These are phyloP conservation scores for Trichoderma asperellum DNA, from an alignment of 2,329 filamentous ascomycete species.

Conservation along the genomic window DNA sequence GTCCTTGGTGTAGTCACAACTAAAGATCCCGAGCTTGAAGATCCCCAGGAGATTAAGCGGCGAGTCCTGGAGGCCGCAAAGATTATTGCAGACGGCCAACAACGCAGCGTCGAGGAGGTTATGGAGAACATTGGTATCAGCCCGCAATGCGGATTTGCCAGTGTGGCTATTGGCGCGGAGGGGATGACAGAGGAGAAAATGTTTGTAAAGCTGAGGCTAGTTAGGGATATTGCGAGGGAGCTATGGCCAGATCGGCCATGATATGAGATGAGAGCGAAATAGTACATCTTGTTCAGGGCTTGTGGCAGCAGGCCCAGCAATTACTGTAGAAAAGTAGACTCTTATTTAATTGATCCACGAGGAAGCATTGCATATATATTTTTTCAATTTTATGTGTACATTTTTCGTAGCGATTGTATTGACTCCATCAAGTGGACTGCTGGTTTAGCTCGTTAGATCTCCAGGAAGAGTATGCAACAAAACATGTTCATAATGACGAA, in stretches of 20 bases:
- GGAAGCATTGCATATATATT: no score
- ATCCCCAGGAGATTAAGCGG: conserved; percentile 57
- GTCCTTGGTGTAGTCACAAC: conserved; percentile 64
- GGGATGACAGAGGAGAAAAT: conserved; percentile 68
- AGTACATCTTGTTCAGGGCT: background rate
- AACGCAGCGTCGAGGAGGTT: conserved; percentile 64
- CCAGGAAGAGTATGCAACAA: background rate
- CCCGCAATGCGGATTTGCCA: conserved; percentile 73
- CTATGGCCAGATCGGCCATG: conserved; percentile 55
- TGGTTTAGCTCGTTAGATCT: background rate
- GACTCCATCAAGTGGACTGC: background rate
- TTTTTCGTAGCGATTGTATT: background rate
- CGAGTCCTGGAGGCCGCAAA: conserved; percentile 63
- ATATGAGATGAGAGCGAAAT: background rate
- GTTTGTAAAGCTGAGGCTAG: conserved; percentile 70
- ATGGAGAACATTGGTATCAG: conserved; percentile 68
- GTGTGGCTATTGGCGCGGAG: conserved; percentile 67
- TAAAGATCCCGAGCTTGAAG: conserved; percentile 62
- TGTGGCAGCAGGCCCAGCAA: background rate
- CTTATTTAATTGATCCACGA: no score
- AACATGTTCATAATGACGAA: background rate
- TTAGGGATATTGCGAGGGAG: conserved; percentile 66
- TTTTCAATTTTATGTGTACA: background rate
- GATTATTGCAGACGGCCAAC: conserved; percentile 67
- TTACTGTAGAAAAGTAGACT: background rate